A percentile compares a stretch with the other conserved stretches of the same genome.
phyloP scores from a whole-genome alignment of 306 rosid species.

The Vigna reflexopilosa region DNA sequence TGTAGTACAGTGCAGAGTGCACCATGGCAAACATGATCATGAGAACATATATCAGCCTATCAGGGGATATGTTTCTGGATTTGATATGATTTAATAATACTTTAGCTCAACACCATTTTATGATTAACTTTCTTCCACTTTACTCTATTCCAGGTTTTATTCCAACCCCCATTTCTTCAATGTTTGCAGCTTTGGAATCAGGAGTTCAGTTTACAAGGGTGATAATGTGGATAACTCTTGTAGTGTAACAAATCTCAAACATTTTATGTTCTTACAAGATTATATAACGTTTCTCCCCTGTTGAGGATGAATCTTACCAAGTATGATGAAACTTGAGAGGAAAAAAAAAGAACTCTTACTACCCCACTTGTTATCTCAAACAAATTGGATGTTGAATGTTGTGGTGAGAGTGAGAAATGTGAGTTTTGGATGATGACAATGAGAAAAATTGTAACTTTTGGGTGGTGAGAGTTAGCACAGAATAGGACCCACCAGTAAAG shows the following conservation, averaged over 20 bases:
- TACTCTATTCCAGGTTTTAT: slow-evolving; percentile 57
- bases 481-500: neutral
- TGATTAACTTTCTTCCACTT: slow-evolving; percentile 47
- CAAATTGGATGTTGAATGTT: neutral
- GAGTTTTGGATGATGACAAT: neutral
- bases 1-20: slow-evolving; percentile 34
- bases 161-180: slow-evolving; percentile 16
- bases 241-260: too few species aligned
- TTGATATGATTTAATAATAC: slow-evolving; percentile 41
- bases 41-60: slow-evolving; percentile 29
- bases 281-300: too few species aligned
- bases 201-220: too few species aligned
- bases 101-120: slow-evolving; percentile 48
- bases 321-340: too few species aligned
- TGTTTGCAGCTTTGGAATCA: neutral
- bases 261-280: too few species aligned
- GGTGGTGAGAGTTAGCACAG: neutral
- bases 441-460: neutral
- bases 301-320: too few species aligned
- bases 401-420: neutral
- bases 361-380: neutral
- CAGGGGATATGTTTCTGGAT: slow-evolving; percentile 33
- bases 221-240: too few species aligned
- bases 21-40: slow-evolving; percentile 36
- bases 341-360: too few species aligned